Base-by-base conservation (phyloP, 345 rosid species). In the Hirschfeldia incana region DNA sequence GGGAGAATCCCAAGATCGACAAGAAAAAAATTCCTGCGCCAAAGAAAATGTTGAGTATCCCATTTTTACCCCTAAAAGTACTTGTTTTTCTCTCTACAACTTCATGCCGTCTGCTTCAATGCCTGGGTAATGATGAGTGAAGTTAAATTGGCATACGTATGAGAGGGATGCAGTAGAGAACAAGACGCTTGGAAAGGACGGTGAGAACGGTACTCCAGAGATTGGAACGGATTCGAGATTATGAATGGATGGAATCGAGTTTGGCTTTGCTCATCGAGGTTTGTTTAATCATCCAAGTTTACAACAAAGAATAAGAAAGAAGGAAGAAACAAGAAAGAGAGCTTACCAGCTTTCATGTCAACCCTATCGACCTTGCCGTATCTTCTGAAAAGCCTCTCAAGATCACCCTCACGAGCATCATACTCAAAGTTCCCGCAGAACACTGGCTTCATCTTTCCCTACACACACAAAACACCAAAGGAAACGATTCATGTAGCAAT, bases 341-440 rank as follows among this genome's bases (percentile, higher is more conserved):
- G 15, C 87, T 87, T 81, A 92, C 97, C 98, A 84, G 97, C 88
- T 84, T 92, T 94, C 97, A 94, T 88, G 75, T 94, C 97, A 76
- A 94, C 97, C 68, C 93, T 83, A 75, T 94, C 97, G 6, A 94
- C 94, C 72, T 86, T 89, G 34, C 98, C 97, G 69, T 92, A 91
- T 60, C 86, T 87, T 74, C 86, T 86, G 90, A 94, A 94, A 27
- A 94, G 97, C 13, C 97, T 80, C 65, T 92, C 97, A 75, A 94
- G 73, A 76, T 94, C 97, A 72, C 94, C 82, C 71, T 90, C 94
- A 10, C 97, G 86, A 3, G 95, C 97, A 84, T 92, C 97, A 64
- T 89, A 92, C 85, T 94, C 98, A 73, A 92, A 90, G 82, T 94
- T 94, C 5, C 97, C 97, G 63, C 98, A 94, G 76, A 94, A 94